Percentiles rank a stretch among this genome's conserved stretches.
Conservation (phyloP, 805 yeast species). For the Blastobotrys muscicola region DNA sequence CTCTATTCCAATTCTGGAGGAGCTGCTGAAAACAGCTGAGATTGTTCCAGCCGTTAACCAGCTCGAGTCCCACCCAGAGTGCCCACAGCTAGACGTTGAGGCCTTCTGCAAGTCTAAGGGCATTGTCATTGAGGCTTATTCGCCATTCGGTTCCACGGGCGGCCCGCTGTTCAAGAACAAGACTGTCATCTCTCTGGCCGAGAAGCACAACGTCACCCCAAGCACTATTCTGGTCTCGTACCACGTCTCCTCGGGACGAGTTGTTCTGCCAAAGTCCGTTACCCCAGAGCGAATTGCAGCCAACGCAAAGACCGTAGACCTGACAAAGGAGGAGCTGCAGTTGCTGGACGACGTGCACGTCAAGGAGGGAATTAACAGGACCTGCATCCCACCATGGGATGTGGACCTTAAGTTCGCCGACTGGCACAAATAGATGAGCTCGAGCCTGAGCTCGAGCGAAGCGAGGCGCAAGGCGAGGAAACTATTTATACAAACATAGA, state of each 20-base stretch:
- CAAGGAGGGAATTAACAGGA: constrained; percentile 20
- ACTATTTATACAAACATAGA: too few relatives aligned
- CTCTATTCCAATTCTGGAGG: constrained; percentile 42
- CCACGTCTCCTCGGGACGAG: constrained; percentile 42
- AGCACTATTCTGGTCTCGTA: constrained; percentile 26
- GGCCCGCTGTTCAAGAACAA: constrained; percentile 34
- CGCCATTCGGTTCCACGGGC: constrained; percentile 36
- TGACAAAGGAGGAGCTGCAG: constrained; percentile 35
- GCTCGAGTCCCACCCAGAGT: constrained; percentile 64
- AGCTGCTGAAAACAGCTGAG: constrained; percentile 38
- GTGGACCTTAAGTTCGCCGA: constrained; percentile 24
- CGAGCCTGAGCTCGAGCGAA: too few relatives aligned
- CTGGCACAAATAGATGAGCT: constrained; percentile 14
- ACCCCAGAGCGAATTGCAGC: constrained; percentile 49
- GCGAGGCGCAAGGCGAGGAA: too few relatives aligned
- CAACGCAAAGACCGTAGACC: constrained; percentile 32
- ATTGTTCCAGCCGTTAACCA: constrained; percentile 64
- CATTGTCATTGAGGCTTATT: constrained; percentile 59
- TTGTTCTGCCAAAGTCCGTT: constrained; percentile 60
- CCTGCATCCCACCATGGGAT: constrained; percentile 23
- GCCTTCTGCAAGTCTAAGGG: constrained; percentile 43
- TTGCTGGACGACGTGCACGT: constrained; percentile 22
- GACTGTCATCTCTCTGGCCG: constrained; percentile 45
- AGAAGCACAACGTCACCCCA: constrained; percentile 37
- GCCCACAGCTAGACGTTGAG: constrained; percentile 54